Base-by-base conservation (phyloP, 1,139 yeast genomes). In the Taphrina deformans region DNA sequence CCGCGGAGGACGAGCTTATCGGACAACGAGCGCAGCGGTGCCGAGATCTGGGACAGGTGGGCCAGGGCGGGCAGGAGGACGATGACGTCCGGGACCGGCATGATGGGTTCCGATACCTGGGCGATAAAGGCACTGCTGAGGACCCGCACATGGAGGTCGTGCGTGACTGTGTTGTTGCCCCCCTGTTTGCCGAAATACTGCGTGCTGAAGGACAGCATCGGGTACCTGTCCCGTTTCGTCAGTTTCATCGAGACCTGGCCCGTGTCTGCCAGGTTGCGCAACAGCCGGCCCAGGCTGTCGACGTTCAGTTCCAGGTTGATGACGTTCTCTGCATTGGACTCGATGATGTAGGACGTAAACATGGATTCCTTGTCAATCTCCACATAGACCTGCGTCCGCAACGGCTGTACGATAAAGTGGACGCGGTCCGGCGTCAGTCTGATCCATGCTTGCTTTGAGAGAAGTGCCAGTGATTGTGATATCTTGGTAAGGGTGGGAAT, bases 381-480 rank as follows among this genome's bases (percentile, higher is more conserved):
- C 60, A 67, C 65, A 65, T 68, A 67, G 31, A 67, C 67, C 38
- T 67, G 68, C 5, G 67, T 65, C 21, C 59, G 38, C 14, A 60
- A 35, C 18, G 58, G 66, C 18, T 68, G 68, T 18, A 67, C 51
- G 23, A 67, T 55, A 48, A 67, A 67, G 38, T 67, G 64, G n/a
- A 65, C 56, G 16, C 59, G 23, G 16, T 58, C 65, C 18, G 67
- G 67, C 23, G 66, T 52, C 16, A 66, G 53, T 4, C 63, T 50
- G 10, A 67, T 24, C 69, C 67, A 62, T 33, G 62, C 55, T 38
- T 63, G 51, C 24, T 50, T 62, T 27, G 63, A 52, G 24, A 66
- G 38, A 14, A 51, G 51, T 31, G 65, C 68, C 44, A 67, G 59
- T 7, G 69, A 77, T 78, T 9, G 82, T 14, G 40, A 27, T 12